phyloP scores from a whole-genome alignment of 768 basidiomycete genomes.

The Clitopilus hobsonii region DNA sequence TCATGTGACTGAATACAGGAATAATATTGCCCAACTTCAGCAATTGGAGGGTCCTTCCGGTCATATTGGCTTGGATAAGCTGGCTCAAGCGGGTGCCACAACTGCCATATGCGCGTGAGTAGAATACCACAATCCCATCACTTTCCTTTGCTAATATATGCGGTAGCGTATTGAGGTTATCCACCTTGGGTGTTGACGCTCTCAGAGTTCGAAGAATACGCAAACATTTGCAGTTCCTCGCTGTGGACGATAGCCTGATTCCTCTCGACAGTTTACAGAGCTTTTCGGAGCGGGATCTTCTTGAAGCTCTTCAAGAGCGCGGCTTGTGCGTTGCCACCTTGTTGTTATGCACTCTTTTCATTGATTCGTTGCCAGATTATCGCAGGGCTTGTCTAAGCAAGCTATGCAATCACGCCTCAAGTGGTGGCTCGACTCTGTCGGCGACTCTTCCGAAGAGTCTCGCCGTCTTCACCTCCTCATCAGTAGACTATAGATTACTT shows the following conservation, averaged over 20 bases:
- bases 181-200: slow-evolving; percentile 37
- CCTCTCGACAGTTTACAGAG: slow-evolving; percentile 39
- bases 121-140: neutral
- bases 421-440: slow-evolving; percentile 61
- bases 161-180: slow-evolving; percentile 34
- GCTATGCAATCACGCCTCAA: slow-evolving; percentile 45
- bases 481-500: slow-evolving; percentile 17
- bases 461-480: slow-evolving; percentile 49
- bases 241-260: slow-evolving; percentile 63
- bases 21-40: slow-evolving; percentile 28
- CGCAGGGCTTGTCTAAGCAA: slow-evolving; percentile 32
- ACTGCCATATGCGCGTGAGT: slow-evolving; percentile 58
- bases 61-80: slow-evolving; percentile 25
- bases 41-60: slow-evolving; percentile 26
- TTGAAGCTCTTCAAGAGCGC: slow-evolving; percentile 68
- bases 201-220: slow-evolving; percentile 40
- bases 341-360: neutral
- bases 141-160: neutral
- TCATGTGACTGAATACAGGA: slow-evolving; percentile 29
- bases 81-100: slow-evolving; percentile 25
- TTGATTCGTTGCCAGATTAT: slow-evolving; percentile 21
- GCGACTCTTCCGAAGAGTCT: slow-evolving; percentile 28
- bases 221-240: slow-evolving; percentile 40
- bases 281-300: slow-evolving; percentile 51
- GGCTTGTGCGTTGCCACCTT: slow-evolving; percentile 57